These are phyloP conservation scores for Serendipita sp. DNA, from an alignment of 768 basidiomycete species.

Conservation along the genomic window DNA sequence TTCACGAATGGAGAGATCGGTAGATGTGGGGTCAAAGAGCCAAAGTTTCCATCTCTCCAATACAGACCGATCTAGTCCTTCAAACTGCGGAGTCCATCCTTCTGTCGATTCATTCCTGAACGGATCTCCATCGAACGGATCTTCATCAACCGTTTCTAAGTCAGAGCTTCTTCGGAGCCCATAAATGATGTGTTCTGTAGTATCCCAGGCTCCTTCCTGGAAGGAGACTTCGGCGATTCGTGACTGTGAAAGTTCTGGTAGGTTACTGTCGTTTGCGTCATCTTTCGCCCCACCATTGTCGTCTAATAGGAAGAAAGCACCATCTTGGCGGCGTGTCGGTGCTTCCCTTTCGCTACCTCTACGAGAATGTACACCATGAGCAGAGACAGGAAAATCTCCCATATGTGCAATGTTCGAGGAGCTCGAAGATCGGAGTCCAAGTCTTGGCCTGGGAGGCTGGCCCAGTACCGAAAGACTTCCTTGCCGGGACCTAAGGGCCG, in stretches of 20 bases:
- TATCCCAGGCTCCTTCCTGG: conserved; percentile 69
- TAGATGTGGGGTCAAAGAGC: conserved; percentile 42
- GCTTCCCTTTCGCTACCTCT: conserved; percentile 54
- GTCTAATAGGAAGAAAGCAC: conserved; percentile 17
- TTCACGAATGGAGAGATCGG: conserved; percentile 6
- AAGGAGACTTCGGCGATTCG: conserved; percentile 27
- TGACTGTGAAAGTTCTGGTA: conserved; percentile 23
- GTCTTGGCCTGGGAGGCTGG: conserved; percentile 31
- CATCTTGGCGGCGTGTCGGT: conserved; percentile 27
- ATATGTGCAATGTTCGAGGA: conserved; percentile 20
- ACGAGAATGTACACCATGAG: conserved; percentile 60
- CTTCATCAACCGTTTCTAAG: conserved; percentile 21
- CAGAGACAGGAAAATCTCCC: conserved; percentile 59
- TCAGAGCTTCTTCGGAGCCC: conserved; percentile 51
- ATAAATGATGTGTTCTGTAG: conserved; percentile 33
- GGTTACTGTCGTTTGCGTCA: conserved; percentile 13
- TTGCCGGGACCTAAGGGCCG: conserved; percentile 45
- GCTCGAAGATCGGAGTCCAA: conserved; percentile 31
- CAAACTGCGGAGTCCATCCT: conserved; percentile 4
- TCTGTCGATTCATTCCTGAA: conserved; percentile 5
- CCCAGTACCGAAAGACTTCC: conserved; percentile 33
- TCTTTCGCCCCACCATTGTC: conserved; percentile 11
- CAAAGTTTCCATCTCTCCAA: conserved; percentile 75
- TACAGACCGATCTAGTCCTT: conserved; percentile 32
- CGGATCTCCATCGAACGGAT: conserved; percentile 16